phyloP scores from a whole-genome alignment of 2,329 filamentous ascomycete genomes.

The Tolypocladium endophyticum region DNA sequence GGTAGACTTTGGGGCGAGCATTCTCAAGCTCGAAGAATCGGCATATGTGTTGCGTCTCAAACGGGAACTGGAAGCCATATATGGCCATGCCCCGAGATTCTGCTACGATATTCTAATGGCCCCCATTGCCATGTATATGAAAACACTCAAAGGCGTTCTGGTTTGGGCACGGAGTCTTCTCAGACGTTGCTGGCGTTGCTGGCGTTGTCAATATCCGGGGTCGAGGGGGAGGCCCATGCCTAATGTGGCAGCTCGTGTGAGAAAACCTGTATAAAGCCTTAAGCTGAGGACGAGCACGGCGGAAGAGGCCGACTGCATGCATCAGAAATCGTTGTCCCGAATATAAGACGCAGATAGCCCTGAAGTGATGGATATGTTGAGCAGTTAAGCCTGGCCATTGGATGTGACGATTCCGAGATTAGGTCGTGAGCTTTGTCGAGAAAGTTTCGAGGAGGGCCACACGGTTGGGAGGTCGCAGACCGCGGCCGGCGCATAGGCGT shows the following conservation, averaged over 20 bases:
- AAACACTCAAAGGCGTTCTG: not conserved
- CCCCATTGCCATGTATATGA: not conserved
- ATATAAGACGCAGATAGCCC: not conserved
- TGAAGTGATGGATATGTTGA: not conserved
- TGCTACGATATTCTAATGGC: not conserved
- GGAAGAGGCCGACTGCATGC: not conserved
- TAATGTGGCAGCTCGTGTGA: not conserved
- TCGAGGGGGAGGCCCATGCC: not conserved
- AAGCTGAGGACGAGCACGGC: not conserved
- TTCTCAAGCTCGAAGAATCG: no score
- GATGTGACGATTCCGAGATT: not conserved
- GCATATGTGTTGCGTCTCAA: not conserved
- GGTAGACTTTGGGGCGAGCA: constrained; percentile 18
- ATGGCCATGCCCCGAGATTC: not conserved
- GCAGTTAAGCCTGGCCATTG: no score
- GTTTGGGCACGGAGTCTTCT: not conserved
- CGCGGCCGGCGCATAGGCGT: not conserved
- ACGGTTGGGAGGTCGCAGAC: not conserved
- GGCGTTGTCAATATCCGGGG: not conserved
- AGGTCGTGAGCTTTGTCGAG: not conserved
- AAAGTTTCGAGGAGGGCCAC: not conserved
- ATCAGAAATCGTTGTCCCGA: not conserved
- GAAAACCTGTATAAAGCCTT: not conserved
- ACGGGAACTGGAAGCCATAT: not conserved
- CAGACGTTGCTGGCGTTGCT: not conserved